Evolutionary conservation across 2,329 filamentous ascomycete species (phyloP), one percentile per base, ranked within the genome.

Genomic region (Biscogniauxia mediterranea): DNA sequence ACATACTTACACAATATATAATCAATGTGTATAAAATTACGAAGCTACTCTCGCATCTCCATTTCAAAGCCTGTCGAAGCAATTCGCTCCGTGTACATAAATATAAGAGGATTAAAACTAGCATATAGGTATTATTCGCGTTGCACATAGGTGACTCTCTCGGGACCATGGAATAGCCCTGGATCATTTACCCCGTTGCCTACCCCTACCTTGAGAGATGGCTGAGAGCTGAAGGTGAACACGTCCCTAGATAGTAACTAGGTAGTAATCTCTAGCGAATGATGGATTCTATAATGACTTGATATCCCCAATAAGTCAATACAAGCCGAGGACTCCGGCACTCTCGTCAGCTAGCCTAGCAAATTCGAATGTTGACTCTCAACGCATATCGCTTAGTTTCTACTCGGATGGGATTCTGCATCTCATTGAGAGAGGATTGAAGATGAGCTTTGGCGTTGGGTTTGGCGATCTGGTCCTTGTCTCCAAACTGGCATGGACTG

Each of bases 401-500:
- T 17, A 42, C 15, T 42, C 38, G 38, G 13, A 42, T 8, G 38
- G 38, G 9, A 13, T 15, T 3, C 15, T 42, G 4, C 13, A 42
- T 42, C 9, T 42, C 13, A 17, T 42, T 9, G 13, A 17, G 38
- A 42, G 38, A 42, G 4, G 5, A n/a, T n/a, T 26, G 42, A 57
- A 23, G 15, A 67, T 67, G 64, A 63, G 64, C 51, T 66, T 66
- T 49, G 64, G 62, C 42, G 62, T 65, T 49, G 61, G 66, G 42
- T 64, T 66, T 42, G 64, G 66, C 57, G 64, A 66, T 56, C 50
- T 68, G n/a, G 63, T 68, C 49, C 59, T 65, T 11, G 62, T 60
- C 11, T 66, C 62, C 9, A 62, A 63, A 42, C 54, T 68, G 32
- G 65, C 67, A 38, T 71, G 69, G 70, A 63, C 64, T 26, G 59